These are phyloP conservation scores for Diplodia intermedia DNA, from an alignment of 2,329 filamentous ascomycete genomes.

Conservation along the genomic window DNA sequence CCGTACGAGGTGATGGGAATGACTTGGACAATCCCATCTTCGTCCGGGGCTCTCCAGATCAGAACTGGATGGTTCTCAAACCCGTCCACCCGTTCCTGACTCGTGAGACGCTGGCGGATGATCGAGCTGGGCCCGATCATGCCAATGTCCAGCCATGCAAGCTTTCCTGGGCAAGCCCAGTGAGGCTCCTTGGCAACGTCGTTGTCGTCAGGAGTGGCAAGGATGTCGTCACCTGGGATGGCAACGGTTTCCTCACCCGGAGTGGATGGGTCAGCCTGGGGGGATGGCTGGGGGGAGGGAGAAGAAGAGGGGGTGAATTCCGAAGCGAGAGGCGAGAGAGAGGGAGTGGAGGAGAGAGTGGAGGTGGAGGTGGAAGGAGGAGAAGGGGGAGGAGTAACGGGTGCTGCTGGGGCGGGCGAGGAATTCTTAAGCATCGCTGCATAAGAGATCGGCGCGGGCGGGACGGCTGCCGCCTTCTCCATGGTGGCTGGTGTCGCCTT, in stretches of 20 bases:
- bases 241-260: no score
- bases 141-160: conserved; percentile 4
- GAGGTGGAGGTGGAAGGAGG: no score
- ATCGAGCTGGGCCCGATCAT: background rate
- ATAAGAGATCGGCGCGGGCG: background rate
- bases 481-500: background rate
- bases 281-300: background rate
- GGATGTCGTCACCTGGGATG: no score
- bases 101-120: conserved; percentile 6
- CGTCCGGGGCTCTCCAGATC: conserved; percentile 7
- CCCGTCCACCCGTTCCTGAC: background rate
- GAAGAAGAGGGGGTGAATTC: background rate
- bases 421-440: background rate
- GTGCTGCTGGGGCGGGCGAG: background rate
- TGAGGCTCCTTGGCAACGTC: background rate
- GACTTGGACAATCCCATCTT: background rate
- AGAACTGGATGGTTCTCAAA: conserved; percentile 23
- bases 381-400: background rate
- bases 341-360: background rate
- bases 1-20: conserved; percentile 23
- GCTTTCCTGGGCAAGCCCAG: background rate
- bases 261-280: background rate
- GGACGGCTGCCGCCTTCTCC: background rate
- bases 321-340: background rate
- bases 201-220: background rate